These are phyloP conservation scores for Populus hybrid DNA, from an alignment of 441 rosid species.

Conservation along the genomic window DNA sequence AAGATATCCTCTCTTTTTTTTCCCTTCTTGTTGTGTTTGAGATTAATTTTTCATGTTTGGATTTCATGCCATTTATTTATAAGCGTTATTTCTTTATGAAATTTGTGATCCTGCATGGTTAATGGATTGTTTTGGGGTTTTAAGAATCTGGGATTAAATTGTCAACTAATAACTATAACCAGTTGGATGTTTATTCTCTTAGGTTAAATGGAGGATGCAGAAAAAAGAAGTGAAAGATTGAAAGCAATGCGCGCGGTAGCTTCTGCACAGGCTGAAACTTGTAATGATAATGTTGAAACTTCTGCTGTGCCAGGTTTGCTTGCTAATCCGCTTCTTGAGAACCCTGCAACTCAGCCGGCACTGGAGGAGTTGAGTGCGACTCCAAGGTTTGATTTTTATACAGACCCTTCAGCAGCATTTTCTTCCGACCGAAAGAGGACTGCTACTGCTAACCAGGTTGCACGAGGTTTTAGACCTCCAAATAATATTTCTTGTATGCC, in stretches of 20 bases:
- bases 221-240: no score
- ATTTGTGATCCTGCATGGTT: background rate
- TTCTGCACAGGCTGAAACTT: slow-evolving; percentile 43
- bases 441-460: slow-evolving; percentile 26
- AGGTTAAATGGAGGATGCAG: slow-evolving; percentile 67
- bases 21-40: background rate
- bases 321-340: slow-evolving; percentile 65
- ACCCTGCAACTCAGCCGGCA: slow-evolving; percentile 24
- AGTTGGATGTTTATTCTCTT: background rate
- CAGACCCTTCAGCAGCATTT: slow-evolving; percentile 82
- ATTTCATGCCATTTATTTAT: background rate
- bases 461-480: slow-evolving; percentile 34
- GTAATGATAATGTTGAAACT: slow-evolving; percentile 26
- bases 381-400: slow-evolving; percentile 76
- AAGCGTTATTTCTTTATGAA: background rate
- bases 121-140: background rate
- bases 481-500: slow-evolving; percentile 26
- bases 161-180: background rate
- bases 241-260: slow-evolving; percentile 63
- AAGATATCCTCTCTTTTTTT: no score
- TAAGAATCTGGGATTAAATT: no score
- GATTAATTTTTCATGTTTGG: background rate
- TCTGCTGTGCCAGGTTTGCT: slow-evolving; percentile 39
- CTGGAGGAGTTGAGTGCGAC: slow-evolving; percentile 30
- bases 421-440: slow-evolving; percentile 48